Conservation (phyloP, 352 stramenopile genomes). For the Pythium guiyangense region DNA sequence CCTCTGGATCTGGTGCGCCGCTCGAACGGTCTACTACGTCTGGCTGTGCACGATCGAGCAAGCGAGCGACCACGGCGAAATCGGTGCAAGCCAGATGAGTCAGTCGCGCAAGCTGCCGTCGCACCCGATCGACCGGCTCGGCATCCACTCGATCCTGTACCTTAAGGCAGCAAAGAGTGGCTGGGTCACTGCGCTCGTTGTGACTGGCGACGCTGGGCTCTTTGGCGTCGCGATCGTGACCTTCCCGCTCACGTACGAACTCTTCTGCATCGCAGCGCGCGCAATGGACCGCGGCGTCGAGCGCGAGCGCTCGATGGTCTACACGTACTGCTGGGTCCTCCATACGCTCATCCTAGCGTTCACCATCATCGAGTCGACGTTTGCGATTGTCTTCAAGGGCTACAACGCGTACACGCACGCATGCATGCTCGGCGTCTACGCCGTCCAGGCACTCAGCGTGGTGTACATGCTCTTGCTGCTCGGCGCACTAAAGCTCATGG, state of each 20-base stretch:
- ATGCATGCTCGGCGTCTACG: constrained; percentile 34
- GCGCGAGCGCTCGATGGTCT: constrained; percentile 40
- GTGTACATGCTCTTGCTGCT: constrained; percentile 39
- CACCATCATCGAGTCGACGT: constrained; percentile 16
- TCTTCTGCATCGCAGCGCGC: constrained; percentile 43
- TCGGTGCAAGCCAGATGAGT: too few relatives aligned
- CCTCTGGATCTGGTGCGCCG: constrained; percentile 20
- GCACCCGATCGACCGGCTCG: constrained; percentile 39
- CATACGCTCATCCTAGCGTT: constrained; percentile 27
- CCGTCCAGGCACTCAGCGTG: constrained; percentile 36
- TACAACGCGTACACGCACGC: constrained; percentile 34
- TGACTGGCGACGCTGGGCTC: constrained; percentile 42
- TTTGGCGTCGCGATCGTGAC: constrained; percentile 46
- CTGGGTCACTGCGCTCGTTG: constrained; percentile 27
- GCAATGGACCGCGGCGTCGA: constrained; percentile 52
- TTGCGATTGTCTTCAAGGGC: constrained; percentile 17
- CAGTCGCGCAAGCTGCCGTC: constrained; percentile 4
- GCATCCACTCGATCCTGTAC: constrained; percentile 36
- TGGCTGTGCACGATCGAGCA: constrained; percentile 25
- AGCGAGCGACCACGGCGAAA: constrained; percentile 19
- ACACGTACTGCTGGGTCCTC: constrained; percentile 23
- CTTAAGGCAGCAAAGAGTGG: constrained; percentile 19
- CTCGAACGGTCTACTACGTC: constrained; percentile 13
- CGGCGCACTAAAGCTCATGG: constrained; percentile 34
- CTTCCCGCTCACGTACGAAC: constrained; percentile 51